Base-by-base conservation (phyloP, 2,329 filamentous ascomycete genomes). In the Diaporthe destruens region DNA sequence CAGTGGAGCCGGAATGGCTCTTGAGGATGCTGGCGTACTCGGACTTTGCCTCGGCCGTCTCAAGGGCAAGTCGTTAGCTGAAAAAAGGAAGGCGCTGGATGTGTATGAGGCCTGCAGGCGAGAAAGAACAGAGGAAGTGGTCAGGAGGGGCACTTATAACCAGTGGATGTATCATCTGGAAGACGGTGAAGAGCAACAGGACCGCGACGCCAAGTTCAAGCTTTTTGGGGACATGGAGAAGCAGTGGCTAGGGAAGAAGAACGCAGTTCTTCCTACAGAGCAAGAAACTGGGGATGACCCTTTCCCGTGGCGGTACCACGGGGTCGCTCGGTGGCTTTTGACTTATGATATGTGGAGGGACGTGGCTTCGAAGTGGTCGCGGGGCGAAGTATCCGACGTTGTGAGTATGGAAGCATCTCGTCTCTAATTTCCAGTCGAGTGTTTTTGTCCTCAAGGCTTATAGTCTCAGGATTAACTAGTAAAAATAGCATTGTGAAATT, bases 141-240 rank as follows among this genome's bases (percentile, higher is more conserved):
- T 92, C 0, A 81, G 86, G 14, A 80, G 89, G 2, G 90, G 90
- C 0, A 91, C 89, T n/a, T 78, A 85, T 16, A 88, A 92, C 74
- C 90, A 91, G 76, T 85, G 87, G 76, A 82, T 92, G 1, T 91
- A 91, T 69, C 90, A 92, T 74, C 80, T 92, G 2, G 84, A 86
- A 6, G 89, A 92, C 74, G 90, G 90, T 0, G 78, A 81, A 0
- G 87, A 88, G 73, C 90, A 91, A 78, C 75, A 82, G 68, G 84
- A 87, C 65, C 82, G 89, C 0, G 89, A 91, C 25, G 72, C 75
- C 39, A 78, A 74, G 55, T 80, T 83, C 54, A 77, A 76, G 55
- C 53, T 70, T 7, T 83, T 81, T 61, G 80, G 78, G 9, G 73
- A 78, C 12, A 66, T 78, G 42, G 82, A 82, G 23, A 69, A 72